Evolutionary conservation across 2,329 filamentous ascomycete genomes (phyloP), one percentile per base, ranked within the genome.

Genomic region (Parastagonospora nodorum): DNA sequence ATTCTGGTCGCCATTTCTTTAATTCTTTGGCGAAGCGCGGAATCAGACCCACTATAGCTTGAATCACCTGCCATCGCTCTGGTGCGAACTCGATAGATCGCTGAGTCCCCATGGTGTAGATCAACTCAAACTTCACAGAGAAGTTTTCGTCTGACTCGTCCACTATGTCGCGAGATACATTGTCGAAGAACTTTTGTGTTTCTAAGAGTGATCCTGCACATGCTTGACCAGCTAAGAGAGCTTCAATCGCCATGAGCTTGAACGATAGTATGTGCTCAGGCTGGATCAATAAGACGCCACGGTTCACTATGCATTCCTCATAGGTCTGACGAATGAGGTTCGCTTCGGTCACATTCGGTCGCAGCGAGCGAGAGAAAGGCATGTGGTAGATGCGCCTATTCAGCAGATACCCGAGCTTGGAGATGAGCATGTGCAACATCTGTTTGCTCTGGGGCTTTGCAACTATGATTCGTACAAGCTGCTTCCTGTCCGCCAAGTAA

Each of bases 111-210:
- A 87, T 80, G 0, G 84, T 86, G 50, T 88, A 88, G 1, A 88
- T 75, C 0, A 88, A 66, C 58, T 88, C 84, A 33, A 85, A 86
- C 40, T 81, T 82, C 4, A 80, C 76, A 37, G 78, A 83, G 37
- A 88, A 82, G 46, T 83, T 84, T 49, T 88, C 84, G 41, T 89
- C 86, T 33, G 82, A 85, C 65, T 89, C 85, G 49, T 88, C 85
- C 0, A 88, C 74, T 2, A 89, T 76, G 52, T 87, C 84, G 0
- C 84, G 73, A 0, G 79, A 75, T 2, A 67, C 51, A 0, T 42
- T 11, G 28, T 81, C 67, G 24, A 87, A 72, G 53, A 77, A 81
- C 0, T 69, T 19, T n/a, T 84, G 79, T 0, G 69, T 76, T 0
- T 64, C 14, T 0, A 81, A 52, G 11, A 84, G 61, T 1, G 51